A percentile compares a stretch with the other conserved stretches of the same genome.
phyloP scores from a whole-genome alignment of 1,284 basidiomycete species.

The Ganoderma leucocontextum region DNA sequence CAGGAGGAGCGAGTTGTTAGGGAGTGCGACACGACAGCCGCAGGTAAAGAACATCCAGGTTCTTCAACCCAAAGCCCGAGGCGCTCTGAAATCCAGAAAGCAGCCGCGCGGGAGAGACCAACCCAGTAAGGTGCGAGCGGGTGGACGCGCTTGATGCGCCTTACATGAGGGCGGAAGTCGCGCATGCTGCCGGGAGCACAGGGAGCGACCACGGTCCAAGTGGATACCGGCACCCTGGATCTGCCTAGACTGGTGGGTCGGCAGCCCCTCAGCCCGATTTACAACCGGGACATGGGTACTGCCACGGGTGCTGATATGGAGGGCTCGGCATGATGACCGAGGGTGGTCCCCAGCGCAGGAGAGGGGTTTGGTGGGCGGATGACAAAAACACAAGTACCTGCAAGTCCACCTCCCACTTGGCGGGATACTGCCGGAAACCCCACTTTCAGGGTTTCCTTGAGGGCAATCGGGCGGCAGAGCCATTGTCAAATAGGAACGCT shows the following conservation, averaged over 20 bases:
- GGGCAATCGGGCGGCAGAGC: not conserved
- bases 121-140: slow-evolving; percentile 11
- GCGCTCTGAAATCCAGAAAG: not conserved
- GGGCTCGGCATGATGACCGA: slow-evolving; percentile 3
- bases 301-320: slow-evolving; percentile 1
- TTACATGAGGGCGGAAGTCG: slow-evolving; percentile 19
- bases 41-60: slow-evolving; percentile 6
- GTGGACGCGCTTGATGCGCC: slow-evolving; percentile 22
- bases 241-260: slow-evolving; percentile 4
- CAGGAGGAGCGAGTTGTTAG: not conserved
- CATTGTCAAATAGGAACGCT: not conserved
- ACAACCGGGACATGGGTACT: not conserved
- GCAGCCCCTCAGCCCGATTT: slow-evolving; percentile 9
- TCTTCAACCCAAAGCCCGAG: slow-evolving; percentile 1
- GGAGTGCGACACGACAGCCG: not conserved
- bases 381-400: not conserved
- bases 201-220: slow-evolving; percentile 5
- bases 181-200: slow-evolving; percentile 13
- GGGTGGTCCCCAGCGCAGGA: not conserved
- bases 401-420: not conserved
- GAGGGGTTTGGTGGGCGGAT: slow-evolving; percentile 1
- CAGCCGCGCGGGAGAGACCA: slow-evolving; percentile 15
- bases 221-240: not conserved
- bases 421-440: not conserved
- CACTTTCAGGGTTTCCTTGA: slow-evolving; percentile 3